phyloP scores from a whole-genome alignment of 2,329 filamentous ascomycete genomes.

The Apiospora aurea region DNA sequence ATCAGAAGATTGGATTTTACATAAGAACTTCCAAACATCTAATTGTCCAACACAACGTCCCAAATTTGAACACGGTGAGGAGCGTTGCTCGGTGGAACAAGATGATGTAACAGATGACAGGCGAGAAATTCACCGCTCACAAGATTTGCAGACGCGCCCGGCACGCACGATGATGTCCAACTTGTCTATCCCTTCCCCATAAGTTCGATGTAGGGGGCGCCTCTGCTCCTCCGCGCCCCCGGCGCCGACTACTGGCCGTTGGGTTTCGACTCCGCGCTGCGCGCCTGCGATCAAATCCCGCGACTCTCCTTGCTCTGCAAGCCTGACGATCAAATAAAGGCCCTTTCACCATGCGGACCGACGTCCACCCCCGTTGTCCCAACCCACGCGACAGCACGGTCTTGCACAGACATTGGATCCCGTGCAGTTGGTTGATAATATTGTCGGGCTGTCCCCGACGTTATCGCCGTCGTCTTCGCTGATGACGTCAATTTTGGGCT shows the following conservation, averaged over 20 bases:
- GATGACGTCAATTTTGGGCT: neutral
- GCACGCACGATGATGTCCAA: neutral
- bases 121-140: neutral
- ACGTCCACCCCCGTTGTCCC: neutral
- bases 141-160: neutral
- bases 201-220: slow-evolving; percentile 2
- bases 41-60: neutral
- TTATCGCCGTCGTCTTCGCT: neutral
- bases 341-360: neutral
- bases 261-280: slow-evolving; percentile 4
- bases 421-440: neutral
- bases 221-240: neutral
- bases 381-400: slow-evolving; percentile 5
- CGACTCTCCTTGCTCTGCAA: neutral
- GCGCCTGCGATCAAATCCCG: neutral
- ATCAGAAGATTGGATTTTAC: slow-evolving; percentile 17
- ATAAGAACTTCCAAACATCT: slow-evolving; percentile 11
- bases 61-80: slow-evolving; percentile 1
- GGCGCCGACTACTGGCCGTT: slow-evolving; percentile 2
- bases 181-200: neutral
- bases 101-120: neutral
- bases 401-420: neutral
- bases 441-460: neutral
- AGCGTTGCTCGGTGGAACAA: neutral
- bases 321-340: neutral